These are phyloP conservation scores for Aeminium ludgeri DNA, from an alignment of 495 filamentous ascomycete genomes.

Conservation along the genomic window DNA sequence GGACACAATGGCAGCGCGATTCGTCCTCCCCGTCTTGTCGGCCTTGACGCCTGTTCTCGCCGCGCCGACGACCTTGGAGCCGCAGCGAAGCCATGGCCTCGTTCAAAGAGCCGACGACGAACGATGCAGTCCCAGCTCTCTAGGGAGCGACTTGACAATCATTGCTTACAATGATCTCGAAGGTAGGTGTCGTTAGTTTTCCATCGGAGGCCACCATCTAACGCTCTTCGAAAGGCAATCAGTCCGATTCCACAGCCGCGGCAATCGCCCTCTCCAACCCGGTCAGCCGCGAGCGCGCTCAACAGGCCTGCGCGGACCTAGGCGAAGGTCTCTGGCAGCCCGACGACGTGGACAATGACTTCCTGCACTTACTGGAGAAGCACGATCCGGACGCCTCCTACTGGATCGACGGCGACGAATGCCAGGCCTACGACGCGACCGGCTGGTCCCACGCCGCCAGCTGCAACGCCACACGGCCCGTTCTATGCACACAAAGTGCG, in stretches of 20 bases:
- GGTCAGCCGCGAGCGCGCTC: conserved; percentile 10
- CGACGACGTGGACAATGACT: conserved; percentile 16
- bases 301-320: conserved; percentile 12
- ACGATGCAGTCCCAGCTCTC: too few relatives aligned
- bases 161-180: conserved; percentile 9
- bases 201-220: neutral
- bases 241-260: too few relatives aligned
- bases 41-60: too few relatives aligned
- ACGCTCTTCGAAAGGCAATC: conserved; percentile 1
- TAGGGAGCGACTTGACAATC: conserved; percentile 6
- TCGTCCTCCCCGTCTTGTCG: too few relatives aligned
- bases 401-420: conserved; percentile 10
- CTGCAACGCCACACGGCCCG: conserved; percentile 7
- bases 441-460: conserved; percentile 1
- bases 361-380: conserved; percentile 12
- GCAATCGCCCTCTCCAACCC: conserved; percentile 18
- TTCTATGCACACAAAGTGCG: conserved; percentile 16
- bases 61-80: too few relatives aligned
- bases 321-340: conserved; percentile 16
- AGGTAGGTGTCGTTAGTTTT: conserved; percentile 5
- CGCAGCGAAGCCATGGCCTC: too few relatives aligned
- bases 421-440: too few relatives aligned
- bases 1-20: too few relatives aligned
- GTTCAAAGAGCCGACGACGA: too few relatives aligned
- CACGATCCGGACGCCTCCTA: conserved; percentile 7